Conservation (phyloP, 129 eudicot genomes). For the Solidago caesia region DNA sequence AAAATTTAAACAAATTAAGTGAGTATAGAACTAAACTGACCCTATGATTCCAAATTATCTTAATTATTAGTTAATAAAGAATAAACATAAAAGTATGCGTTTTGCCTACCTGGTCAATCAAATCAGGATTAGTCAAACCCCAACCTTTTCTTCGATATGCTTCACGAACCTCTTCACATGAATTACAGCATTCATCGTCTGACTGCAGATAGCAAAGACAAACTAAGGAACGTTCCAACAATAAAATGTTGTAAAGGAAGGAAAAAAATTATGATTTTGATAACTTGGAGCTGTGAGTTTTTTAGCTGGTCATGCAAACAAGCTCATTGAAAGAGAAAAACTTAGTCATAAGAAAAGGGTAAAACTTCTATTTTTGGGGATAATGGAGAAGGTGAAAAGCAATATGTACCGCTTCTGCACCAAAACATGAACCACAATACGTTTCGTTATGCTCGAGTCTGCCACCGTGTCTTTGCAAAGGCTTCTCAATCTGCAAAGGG, state of each 20-base stretch:
- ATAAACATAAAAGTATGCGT: background rate
- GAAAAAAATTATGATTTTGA: background rate
- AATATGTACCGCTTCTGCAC: slow-evolving; percentile 80
- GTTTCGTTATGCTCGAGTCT: slow-evolving; percentile 91
- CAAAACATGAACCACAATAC: slow-evolving; percentile 97
- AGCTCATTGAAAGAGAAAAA: too few relatives aligned
- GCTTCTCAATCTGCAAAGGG: slow-evolving; percentile 69
- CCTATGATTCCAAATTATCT: background rate
- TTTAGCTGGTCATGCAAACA: too few relatives aligned
- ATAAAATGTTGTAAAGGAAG: background rate
- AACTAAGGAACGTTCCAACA: slow-evolving; percentile 17
- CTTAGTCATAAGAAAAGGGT: too few relatives aligned
- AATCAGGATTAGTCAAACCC: slow-evolving; percentile 81
- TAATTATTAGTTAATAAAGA: background rate
- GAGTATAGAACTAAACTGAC: background rate
- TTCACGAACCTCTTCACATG: slow-evolving; percentile 99
- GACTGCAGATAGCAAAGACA: slow-evolving; percentile 51
- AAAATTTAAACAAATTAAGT: background rate
- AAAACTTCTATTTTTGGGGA: too few relatives aligned
- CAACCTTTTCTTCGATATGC: slow-evolving; percentile 95
- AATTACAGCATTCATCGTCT: slow-evolving; percentile 93
- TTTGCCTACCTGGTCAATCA: slow-evolving; percentile 91
- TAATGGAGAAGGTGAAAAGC: background rate
- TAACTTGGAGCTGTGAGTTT: too few relatives aligned
- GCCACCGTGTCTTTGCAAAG: slow-evolving; percentile 98